A percentile compares a stretch with the other conserved stretches of the same genome.
Evolutionary conservation across 1,139 yeast genomes (phyloP).

Genomic region (Yamadazyma triangularis): DNA sequence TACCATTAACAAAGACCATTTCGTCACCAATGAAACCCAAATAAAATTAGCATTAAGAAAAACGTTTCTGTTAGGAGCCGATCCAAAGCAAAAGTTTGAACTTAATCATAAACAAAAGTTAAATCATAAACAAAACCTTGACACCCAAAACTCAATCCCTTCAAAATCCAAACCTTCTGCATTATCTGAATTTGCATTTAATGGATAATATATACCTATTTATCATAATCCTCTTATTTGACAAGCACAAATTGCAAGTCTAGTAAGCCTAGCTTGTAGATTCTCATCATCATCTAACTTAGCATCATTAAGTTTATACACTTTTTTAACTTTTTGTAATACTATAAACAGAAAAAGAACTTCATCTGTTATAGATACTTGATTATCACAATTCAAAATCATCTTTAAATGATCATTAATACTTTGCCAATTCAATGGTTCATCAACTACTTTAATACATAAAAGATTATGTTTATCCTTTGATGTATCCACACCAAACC

Average conservation of each 20-base stretch:
- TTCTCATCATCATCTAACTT: conserved; percentile 10
- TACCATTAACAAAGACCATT: conserved; percentile 1
- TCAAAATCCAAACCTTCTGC: conserved; percentile 6
- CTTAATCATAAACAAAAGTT: background rate
- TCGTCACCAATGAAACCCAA: conserved; percentile 5
- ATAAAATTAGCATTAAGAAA: conserved; percentile 22
- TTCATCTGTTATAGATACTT: conserved; percentile 21
- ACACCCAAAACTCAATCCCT: background rate
- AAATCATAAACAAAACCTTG: background rate
- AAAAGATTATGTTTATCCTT: conserved; percentile 16
- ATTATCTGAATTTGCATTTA: conserved; percentile 15
- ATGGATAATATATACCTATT: conserved; percentile 2
- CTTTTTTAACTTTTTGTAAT: conserved; percentile 29
- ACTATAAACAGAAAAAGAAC: conserved; percentile 20
- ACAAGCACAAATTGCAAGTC: conserved; percentile 38
- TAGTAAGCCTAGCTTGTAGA: conserved; percentile 23
- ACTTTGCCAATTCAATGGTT: conserved; percentile 6
- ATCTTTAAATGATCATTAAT: conserved; percentile 10
- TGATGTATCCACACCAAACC: conserved; percentile 36
- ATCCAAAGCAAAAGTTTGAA: conserved; percentile 2
- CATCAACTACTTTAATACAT: conserved; percentile 25
- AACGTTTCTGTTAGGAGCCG: conserved; percentile 21
- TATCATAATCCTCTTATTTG: conserved; percentile 30
- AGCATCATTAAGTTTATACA: conserved; percentile 36
- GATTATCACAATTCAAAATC: conserved; percentile 14